A percentile compares a stretch with the other conserved stretches of the same genome.
phyloP scores from a whole-genome alignment of 441 rosid species.

The Iberis amara region DNA sequence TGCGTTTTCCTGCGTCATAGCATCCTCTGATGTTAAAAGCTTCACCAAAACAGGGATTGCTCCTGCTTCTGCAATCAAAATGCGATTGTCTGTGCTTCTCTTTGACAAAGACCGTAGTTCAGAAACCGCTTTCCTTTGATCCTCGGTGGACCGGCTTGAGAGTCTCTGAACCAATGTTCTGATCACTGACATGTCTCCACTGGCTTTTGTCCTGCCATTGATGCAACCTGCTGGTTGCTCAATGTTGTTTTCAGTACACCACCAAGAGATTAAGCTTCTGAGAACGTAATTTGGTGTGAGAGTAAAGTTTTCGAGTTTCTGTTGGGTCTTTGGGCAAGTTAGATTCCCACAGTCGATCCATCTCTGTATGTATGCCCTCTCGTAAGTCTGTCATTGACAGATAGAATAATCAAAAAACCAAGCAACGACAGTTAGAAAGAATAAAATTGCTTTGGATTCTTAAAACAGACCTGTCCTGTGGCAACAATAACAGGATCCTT shows the following conservation, averaged over 20 bases:
- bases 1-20: constrained; percentile 58
- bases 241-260: constrained; percentile 62
- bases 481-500: constrained; percentile 84
- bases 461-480: constrained; percentile 67
- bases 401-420: constrained; percentile 23
- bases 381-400: constrained; percentile 62
- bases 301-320: constrained; percentile 62
- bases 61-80: constrained; percentile 79
- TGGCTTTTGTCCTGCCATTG: constrained; percentile 49
- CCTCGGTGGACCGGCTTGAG: constrained; percentile 49
- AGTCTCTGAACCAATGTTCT: constrained; percentile 63
- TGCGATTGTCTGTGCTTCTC: constrained; percentile 80
- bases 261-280: constrained; percentile 67
- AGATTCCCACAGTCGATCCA: constrained; percentile 79
- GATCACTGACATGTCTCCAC: constrained; percentile 61
- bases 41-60: constrained; percentile 69
- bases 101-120: constrained; percentile 74
- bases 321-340: constrained; percentile 85
- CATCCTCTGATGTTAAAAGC: constrained; percentile 61
- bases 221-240: constrained; percentile 56
- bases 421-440: background rate
- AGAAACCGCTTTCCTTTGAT: constrained; percentile 53
- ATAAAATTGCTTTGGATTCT: background rate
- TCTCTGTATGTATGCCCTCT: constrained; percentile 79
- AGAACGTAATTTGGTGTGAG: constrained; percentile 79